Evolutionary conservation across 1,284 basidiomycete genomes (phyloP), one percentile per base, ranked within the genome.

Genomic region (Ganoderma lucidum): DNA sequence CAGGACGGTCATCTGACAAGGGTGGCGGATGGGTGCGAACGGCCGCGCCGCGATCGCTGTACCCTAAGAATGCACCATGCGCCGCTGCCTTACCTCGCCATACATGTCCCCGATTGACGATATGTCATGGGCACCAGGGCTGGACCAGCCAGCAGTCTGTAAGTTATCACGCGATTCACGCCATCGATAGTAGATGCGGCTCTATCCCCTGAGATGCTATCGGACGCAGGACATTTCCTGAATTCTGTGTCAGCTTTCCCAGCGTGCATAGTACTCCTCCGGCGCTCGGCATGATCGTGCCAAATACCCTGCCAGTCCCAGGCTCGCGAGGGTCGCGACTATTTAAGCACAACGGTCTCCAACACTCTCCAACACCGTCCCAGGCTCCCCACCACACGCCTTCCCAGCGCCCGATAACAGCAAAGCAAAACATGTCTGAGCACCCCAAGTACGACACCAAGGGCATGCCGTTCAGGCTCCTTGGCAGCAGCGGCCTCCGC

Each of bases 401-500:
- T 28, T 53, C 39, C 42, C n/a, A 9, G 39, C 37, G 23, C 44
- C 30, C 53, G 28, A 51, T 17, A 6, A 39, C 37, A 28, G n/a
- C 19, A 35, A 15, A 42, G 35, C 32, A 19, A 44, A 58, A 15
- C n/a, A 71, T 71, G 70, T 32, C 64, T 10, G 44, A 64, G 58
- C 58, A 68, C 53, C 56, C 65, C 15, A 70, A 73, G 44, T 92
- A 85, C 74, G 83, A 90, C 67, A 81, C 88, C 64, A 91, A 91
- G 81, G 83, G 84, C 72, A 93, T 93, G 91, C 87, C 85, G 6
- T 95, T 92, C 83, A 87, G 93, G 75, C 88, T 90, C 69, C 85
- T 95, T 48, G 93, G 93, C 19, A 82, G 87, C 53, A 90, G 88
- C 69, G 94, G 94, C 60, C 81, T 95, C 64, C 85, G 92, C 3